These are phyloP conservation scores for Dysphania ambrosioides DNA, from an alignment of 148 eudicot genomes.

Conservation along the genomic window DNA sequence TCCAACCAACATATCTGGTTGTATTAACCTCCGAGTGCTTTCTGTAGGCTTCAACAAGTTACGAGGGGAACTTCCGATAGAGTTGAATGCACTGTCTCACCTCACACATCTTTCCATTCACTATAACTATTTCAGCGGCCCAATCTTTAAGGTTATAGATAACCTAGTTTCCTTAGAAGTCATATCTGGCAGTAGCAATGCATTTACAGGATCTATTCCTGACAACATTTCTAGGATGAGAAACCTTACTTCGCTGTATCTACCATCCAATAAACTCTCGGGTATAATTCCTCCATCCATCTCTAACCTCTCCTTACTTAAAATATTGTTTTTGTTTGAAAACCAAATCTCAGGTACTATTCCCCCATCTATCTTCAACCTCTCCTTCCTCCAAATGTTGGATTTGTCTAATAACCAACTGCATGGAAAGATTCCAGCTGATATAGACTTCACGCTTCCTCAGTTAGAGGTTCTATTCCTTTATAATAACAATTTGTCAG, in stretches of 20 bases:
- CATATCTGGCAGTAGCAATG: background rate
- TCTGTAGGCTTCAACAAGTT: conserved; percentile 11
- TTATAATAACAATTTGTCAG: conserved; percentile 23
- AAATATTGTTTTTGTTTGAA: too few relatives aligned
- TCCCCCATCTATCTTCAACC: too few relatives aligned
- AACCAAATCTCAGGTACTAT: too few relatives aligned
- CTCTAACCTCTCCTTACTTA: background rate
- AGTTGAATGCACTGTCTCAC: conserved; percentile 18
- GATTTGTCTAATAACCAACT: too few relatives aligned
- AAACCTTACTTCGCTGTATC: background rate
- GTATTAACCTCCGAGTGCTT: conserved; percentile 26
- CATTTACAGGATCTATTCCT: conserved; percentile 31
- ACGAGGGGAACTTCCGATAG: conserved; percentile 34
- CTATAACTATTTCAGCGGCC: conserved; percentile 32
- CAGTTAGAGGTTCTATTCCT: conserved; percentile 11
- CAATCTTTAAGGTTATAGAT: conserved; percentile 4
- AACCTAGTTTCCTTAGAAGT: conserved; percentile 7
- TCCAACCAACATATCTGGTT: conserved; percentile 32
- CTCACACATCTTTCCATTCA: conserved; percentile 6
- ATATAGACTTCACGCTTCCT: conserved; percentile 25
- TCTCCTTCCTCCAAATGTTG: too few relatives aligned
- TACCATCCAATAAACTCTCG: background rate
- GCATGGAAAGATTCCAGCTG: conserved; percentile 31
- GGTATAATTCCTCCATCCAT: too few relatives aligned
- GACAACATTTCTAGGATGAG: too few relatives aligned